These are phyloP conservation scores for Xylaria longipes DNA, from an alignment of 495 filamentous ascomycete species.

Conservation along the genomic window DNA sequence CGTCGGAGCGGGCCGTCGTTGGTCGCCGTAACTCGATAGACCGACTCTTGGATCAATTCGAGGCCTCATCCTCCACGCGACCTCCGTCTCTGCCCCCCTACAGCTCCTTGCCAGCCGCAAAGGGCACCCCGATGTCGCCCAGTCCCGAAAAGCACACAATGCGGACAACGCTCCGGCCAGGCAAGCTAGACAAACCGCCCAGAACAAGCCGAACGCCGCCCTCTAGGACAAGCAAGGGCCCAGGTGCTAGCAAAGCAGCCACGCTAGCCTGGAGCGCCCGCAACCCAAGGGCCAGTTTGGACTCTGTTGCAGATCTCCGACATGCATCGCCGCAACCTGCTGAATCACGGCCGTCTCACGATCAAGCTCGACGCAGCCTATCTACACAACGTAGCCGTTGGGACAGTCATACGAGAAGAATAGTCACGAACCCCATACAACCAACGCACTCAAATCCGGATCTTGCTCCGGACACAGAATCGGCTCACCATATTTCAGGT, in stretches of 20 bases:
- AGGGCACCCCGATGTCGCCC: slow-evolving; percentile 63
- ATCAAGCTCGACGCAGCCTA: slow-evolving; percentile 36
- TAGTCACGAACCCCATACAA: slow-evolving; percentile 40
- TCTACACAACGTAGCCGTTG: slow-evolving; percentile 42
- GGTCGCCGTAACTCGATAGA: slow-evolving; percentile 34
- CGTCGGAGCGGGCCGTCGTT: slow-evolving; percentile 55
- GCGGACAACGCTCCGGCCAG: slow-evolving; percentile 79
- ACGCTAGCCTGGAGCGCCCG: slow-evolving; percentile 79
- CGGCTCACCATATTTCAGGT: slow-evolving; percentile 32
- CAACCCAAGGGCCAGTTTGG: slow-evolving; percentile 32
- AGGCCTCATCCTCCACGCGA: slow-evolving; percentile 42
- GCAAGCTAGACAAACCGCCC: slow-evolving; percentile 63
- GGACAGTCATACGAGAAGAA: slow-evolving; percentile 54
- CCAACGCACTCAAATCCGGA: slow-evolving; percentile 34
- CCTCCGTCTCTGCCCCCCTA: slow-evolving; percentile 39
- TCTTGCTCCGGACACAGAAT: slow-evolving; percentile 33
- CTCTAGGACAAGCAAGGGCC: slow-evolving; percentile 44
- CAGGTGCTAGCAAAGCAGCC: slow-evolving; percentile 81
- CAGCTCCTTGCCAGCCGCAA: slow-evolving; percentile 40
- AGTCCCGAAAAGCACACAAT: slow-evolving; percentile 87
- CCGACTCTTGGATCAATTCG: slow-evolving; percentile 33
- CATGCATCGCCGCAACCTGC: slow-evolving; percentile 24
- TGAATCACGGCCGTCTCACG: slow-evolving; percentile 29
- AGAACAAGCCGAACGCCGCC: slow-evolving; percentile 52
- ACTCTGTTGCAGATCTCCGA: slow-evolving; percentile 29